Percentiles rank a stretch among this genome's conserved stretches.
Conservation (phyloP, 164 flowering plant species). For the Buxus sempervirens region DNA sequence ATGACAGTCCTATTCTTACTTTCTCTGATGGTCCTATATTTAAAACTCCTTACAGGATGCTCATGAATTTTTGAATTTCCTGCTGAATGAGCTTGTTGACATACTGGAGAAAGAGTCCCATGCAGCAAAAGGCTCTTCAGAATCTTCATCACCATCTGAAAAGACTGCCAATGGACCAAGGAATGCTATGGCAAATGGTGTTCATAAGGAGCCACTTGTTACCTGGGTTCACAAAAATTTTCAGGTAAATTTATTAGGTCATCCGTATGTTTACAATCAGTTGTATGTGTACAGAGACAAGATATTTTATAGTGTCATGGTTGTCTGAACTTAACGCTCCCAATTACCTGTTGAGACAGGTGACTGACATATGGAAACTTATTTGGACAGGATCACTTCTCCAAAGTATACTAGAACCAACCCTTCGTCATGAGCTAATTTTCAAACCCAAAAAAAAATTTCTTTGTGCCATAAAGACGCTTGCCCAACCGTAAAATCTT, state of each 20-base stretch:
- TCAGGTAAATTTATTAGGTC: conserved; percentile 58
- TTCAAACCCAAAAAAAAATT: too few relatives aligned
- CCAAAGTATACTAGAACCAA: too few relatives aligned
- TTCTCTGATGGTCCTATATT: too few relatives aligned
- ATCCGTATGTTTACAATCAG: background rate
- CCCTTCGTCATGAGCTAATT: too few relatives aligned
- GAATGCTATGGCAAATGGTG: conserved; percentile 55
- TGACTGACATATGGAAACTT: too few relatives aligned
- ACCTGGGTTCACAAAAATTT: conserved; percentile 99
- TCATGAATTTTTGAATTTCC: conserved; percentile 95
- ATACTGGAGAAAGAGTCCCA: conserved; percentile 90
- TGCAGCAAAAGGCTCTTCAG: conserved; percentile 52
- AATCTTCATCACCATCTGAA: conserved; percentile 60
- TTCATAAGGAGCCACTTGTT: conserved; percentile 70
- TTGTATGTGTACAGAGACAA: background rate
- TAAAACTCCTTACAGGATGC: conserved; percentile 64
- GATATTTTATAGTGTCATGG: too few relatives aligned
- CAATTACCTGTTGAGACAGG: too few relatives aligned
- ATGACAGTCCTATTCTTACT: too few relatives aligned
- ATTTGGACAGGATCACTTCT: too few relatives aligned
- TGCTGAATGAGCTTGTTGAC: conserved; percentile 94
- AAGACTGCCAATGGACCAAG: conserved; percentile 63
- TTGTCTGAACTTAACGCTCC: too few relatives aligned
- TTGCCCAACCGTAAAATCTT: too few relatives aligned
- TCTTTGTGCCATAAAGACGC: too few relatives aligned